Evolutionary conservation across 2,329 filamentous ascomycete species (phyloP).

Genomic region (Neofusicoccum umdonicola): DNA sequence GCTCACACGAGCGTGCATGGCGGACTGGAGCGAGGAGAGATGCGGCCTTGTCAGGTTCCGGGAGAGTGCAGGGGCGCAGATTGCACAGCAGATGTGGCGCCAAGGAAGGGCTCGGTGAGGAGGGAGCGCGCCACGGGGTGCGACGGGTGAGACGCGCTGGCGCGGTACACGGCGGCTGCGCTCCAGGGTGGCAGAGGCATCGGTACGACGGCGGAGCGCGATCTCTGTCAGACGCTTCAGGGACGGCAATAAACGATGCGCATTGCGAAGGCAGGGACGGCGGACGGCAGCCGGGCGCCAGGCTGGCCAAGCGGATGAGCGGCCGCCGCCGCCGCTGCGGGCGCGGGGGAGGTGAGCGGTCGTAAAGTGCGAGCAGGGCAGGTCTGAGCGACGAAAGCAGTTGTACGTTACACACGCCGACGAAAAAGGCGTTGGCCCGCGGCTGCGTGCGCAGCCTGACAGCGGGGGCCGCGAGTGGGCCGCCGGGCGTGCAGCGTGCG

Average conservation of each 20-base stretch:
- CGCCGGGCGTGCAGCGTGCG: background rate
- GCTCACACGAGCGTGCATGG: background rate
- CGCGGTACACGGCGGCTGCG: background rate
- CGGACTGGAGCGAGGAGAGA: background rate
- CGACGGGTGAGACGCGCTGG: background rate
- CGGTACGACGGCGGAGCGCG: background rate
- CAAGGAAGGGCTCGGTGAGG: background rate
- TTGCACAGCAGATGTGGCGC: background rate
- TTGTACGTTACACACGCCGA: background rate
- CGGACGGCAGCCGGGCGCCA: background rate
- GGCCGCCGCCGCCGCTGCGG: constrained; percentile 4
- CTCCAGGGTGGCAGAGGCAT: background rate
- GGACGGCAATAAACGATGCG: background rate
- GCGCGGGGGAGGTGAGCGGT: constrained; percentile 8
- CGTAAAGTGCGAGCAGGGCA: background rate
- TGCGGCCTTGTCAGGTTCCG: background rate
- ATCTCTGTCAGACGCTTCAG: background rate
- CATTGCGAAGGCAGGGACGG: background rate
- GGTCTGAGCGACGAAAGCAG: background rate
- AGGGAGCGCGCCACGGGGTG: background rate
- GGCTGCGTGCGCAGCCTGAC: background rate
- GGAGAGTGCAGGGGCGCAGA: background rate
- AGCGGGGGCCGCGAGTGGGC: background rate
- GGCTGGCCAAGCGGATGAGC: background rate
- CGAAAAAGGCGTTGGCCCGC: background rate